These are phyloP conservation scores for Aspergillus texensis DNA, from an alignment of 2,329 filamentous ascomycete genomes.

Conservation along the genomic window DNA sequence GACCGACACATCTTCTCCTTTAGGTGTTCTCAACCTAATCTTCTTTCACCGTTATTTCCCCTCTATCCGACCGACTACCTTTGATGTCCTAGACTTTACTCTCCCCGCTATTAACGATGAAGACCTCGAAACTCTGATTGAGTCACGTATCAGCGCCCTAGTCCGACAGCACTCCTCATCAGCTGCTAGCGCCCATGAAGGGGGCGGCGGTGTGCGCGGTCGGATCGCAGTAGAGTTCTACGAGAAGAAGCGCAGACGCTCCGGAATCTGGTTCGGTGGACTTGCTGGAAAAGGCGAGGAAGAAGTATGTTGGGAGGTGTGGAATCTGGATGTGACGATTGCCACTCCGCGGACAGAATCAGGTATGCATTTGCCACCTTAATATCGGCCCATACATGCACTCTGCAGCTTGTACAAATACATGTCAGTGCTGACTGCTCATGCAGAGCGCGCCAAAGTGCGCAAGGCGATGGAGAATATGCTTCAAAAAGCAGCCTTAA, in stretches of 20 bases:
- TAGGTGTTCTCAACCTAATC: conserved; percentile 92
- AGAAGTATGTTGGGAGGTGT: conserved; percentile 95
- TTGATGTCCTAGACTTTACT: conserved; percentile 87
- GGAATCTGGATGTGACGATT: conserved; percentile 92
- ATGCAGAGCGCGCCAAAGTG: conserved; percentile 79
- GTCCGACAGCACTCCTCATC: conserved; percentile 73
- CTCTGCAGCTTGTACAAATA: background rate
- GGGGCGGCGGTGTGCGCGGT: conserved; percentile 66
- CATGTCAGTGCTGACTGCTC: conserved; percentile 1
- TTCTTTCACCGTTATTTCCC: conserved; percentile 99
- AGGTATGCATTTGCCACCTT: conserved; percentile 57
- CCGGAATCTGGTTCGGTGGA: conserved; percentile 67
- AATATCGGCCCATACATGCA: background rate
- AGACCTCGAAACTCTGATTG: conserved; percentile 90
- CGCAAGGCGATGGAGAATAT: conserved; percentile 89
- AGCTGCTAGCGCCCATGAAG: conserved; percentile 41
- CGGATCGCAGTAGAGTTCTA: conserved; percentile 90
- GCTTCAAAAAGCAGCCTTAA: conserved; percentile 82
- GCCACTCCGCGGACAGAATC: conserved; percentile 86
- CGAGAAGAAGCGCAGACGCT: conserved; percentile 83
- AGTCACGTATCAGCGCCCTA: conserved; percentile 78
- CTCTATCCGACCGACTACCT: conserved; percentile 75
- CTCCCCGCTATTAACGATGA: conserved; percentile 87
- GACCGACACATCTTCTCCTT: background rate
- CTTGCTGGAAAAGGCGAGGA: conserved; percentile 70